Evolutionary conservation across 371 early-diverging fungal species (phyloP).

Genomic region (Lichtheimia ornata): DNA sequence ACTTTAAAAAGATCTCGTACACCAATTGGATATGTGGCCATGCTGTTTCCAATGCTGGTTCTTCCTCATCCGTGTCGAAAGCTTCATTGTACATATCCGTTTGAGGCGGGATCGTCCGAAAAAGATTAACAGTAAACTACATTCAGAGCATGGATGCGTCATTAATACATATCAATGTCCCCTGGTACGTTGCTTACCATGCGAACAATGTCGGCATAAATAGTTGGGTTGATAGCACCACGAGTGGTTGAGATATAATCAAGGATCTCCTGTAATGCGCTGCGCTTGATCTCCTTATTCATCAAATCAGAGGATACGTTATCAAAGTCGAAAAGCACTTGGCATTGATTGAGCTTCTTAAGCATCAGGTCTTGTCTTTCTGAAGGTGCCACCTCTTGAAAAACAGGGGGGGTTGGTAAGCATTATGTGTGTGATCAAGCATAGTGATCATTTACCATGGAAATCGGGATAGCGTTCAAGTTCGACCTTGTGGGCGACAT

Average conservation of each 20-base stretch:
- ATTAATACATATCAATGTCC: too few relatives aligned
- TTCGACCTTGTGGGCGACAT: slow-evolving; percentile 73
- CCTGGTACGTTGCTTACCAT: slow-evolving; percentile 66
- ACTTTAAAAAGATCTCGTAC: slow-evolving; percentile 95
- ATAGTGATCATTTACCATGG: slow-evolving; percentile 58
- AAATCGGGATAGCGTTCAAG: slow-evolving; percentile 75
- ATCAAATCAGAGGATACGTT: slow-evolving; percentile 85
- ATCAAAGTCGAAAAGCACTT: slow-evolving; percentile 90
- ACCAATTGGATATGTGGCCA: slow-evolving; percentile 98
- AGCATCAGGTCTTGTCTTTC: slow-evolving; percentile 80
- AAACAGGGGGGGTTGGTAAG: not conserved
- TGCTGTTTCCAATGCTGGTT: slow-evolving; percentile 92
- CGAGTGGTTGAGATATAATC: slow-evolving; percentile 88
- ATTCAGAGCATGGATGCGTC: not conserved
- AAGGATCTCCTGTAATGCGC: slow-evolving; percentile 85
- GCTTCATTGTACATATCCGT: slow-evolving; percentile 88
- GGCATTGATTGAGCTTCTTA: slow-evolving; percentile 88
- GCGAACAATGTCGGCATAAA: slow-evolving; percentile 87
- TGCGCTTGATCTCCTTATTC: slow-evolving; percentile 94
- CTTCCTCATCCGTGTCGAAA: slow-evolving; percentile 98
- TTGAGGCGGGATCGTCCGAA: slow-evolving; percentile 93
- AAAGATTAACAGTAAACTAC: slow-evolving; percentile 88
- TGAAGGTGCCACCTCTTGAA: slow-evolving; percentile 65
- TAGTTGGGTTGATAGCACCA: slow-evolving; percentile 78
- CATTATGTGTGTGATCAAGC: slow-evolving; percentile 2